Evolutionary conservation across 805 yeast genomes (phyloP), one percentile per base, ranked within the genome.

Genomic region (Candida tammaniensis): DNA sequence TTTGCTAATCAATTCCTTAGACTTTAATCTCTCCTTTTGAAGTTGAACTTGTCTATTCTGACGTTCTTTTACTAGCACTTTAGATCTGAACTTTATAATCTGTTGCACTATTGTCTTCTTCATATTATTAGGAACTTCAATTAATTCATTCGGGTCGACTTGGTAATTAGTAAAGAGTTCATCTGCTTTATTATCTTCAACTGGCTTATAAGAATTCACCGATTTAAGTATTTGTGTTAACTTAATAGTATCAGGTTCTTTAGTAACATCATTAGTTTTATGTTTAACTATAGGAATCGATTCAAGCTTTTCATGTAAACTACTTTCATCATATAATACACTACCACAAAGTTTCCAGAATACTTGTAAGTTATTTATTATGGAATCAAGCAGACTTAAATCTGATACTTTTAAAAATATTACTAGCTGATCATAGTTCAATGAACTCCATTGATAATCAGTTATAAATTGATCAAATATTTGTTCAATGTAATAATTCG

Each of bases 101-200:
- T 74, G 77, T 36, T 66, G 64, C 13, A 64, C 70, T 23, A 79
- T 72, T n/a, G 58, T 60, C 14, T 76, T 80, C 28, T 72, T 53
- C 62, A 74, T 59, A 17, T 72, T 72, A 16, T 57, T 54, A 2
- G 86, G 84, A 4, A 80, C 71, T 43, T 76, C 85, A 10, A 66
- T 57, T 35, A 80, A 51, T 46, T 79, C 85, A 29, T 61, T 57
- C n/a, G 68, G 64, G 48, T 80, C 82, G 20, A 80, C 73, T 35
- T 69, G 65, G 49, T 80, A 80, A 20, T 49, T 50, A 30, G 47
- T 51, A 42, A 58, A 62, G 48, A 5, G 7, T 23, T 23, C n/a
- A 20, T 20, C 10, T 20, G 10, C 7, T 10, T 20, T 10, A 10
- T 20, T 10, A 20, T 20, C 22, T 20, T 20, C 22, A n/a, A n/a